Percentiles rank a stretch among this genome's conserved stretches.
Evolutionary conservation across 2,329 filamentous ascomycete species (phyloP).

Genomic region (Daldinia sp.): DNA sequence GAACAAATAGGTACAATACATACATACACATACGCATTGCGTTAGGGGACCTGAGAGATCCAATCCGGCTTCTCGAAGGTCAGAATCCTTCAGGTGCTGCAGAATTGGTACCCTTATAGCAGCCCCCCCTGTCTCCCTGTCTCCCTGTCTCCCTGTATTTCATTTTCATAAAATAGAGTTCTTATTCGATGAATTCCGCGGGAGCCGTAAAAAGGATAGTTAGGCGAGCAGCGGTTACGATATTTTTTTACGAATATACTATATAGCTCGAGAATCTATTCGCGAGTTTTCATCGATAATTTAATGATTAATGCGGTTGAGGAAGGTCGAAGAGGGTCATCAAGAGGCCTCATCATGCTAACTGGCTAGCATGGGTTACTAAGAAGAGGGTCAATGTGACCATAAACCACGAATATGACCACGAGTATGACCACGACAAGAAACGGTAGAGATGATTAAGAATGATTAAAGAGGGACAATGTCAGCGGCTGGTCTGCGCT

Average conservation of each 20-base stretch:
- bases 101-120: constrained; percentile 23
- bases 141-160: no score
- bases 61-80: constrained; percentile 17
- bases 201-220: neutral
- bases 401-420: no score
- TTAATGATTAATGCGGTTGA: neutral
- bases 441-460: neutral
- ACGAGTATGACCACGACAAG: neutral
- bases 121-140: no score
- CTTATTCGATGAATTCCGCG: constrained; percentile 25
- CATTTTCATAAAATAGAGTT: constrained; percentile 27
- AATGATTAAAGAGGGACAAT: neutral
- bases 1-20: neutral
- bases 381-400: neutral
- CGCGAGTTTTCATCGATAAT: neutral
- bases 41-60: constrained; percentile 1
- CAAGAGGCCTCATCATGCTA: neutral
- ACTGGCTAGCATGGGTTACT: no score
- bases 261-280: neutral
- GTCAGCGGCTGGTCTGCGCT: constrained; percentile 4
- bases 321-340: neutral
- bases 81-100: constrained; percentile 19
- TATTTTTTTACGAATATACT: neutral
- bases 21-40: no score
- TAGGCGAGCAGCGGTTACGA: neutral